These are phyloP conservation scores for Amaranthus tricolor DNA, from an alignment of 179 eudicot genomes.

Conservation along the genomic window DNA sequence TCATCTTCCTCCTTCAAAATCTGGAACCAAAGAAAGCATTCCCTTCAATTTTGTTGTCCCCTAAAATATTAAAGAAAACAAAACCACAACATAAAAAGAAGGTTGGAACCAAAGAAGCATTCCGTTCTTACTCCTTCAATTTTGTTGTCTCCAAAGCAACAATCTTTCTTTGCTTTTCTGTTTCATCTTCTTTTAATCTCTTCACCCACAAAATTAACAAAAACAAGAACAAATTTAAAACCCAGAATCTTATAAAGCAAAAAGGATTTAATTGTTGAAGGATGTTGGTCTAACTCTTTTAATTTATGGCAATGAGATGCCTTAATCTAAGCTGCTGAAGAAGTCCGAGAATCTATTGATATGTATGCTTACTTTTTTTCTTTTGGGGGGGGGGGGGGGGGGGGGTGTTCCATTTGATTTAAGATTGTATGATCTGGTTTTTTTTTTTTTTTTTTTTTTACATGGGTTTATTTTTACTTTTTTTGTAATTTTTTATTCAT, in stretches of 20 bases:
- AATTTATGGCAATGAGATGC: conserved; percentile 88
- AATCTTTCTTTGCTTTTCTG: conserved; percentile 2
- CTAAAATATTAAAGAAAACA: no score
- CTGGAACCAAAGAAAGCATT: no score
- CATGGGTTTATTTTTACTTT: not conserved
- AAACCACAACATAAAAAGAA: no score
- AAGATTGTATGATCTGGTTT: conserved; percentile 6
- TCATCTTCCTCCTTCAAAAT: no score
- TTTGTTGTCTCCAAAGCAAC: conserved; percentile 4
- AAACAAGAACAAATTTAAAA: conserved; percentile 14
- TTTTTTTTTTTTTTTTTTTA: not conserved
- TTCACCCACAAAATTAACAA: conserved; percentile 2
- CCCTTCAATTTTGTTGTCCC: no score
- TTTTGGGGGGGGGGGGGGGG: no score
- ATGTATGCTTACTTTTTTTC: conserved; percentile 43
- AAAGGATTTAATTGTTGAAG: conserved; percentile 1
- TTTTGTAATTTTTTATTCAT: not conserved
- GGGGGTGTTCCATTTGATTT: not conserved
- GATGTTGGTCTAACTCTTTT: conserved; percentile 45
- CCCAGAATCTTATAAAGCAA: not conserved
- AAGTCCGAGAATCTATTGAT: conserved; percentile 84
- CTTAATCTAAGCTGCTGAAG: conserved; percentile 84
- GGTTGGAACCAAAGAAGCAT: no score
- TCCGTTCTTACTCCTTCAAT: not conserved
- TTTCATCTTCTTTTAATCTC: conserved; percentile 1